These are phyloP conservation scores for Lentinula guzmanii DNA, from an alignment of 768 basidiomycete species.

Conservation along the genomic window DNA sequence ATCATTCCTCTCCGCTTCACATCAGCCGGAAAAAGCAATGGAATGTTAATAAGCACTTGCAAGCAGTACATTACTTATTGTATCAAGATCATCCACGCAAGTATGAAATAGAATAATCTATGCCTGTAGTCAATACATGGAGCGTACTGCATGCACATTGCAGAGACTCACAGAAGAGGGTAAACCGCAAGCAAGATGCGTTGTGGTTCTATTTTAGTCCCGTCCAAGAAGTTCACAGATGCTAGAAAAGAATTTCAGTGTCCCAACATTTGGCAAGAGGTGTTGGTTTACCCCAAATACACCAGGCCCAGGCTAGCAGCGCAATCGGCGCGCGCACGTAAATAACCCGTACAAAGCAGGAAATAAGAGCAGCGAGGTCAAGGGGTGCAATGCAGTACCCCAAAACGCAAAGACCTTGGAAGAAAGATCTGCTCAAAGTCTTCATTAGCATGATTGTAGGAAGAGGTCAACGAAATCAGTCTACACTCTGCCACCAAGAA, in stretches of 20 bases:
- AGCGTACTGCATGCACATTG: conserved; percentile 1
- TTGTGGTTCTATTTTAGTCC: conserved; percentile 88
- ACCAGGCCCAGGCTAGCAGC: conserved; percentile 89
- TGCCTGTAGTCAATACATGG: neutral
- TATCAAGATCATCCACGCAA: conserved; percentile 97
- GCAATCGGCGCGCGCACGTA: conserved; percentile 87
- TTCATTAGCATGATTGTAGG: neutral
- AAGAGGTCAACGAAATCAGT: conserved; percentile 15
- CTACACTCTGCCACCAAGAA: conserved; percentile 80
- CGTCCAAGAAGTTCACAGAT: conserved; percentile 92
- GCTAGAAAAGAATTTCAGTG: conserved; percentile 38
- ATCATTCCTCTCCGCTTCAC: neutral
- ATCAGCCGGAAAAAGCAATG: neutral
- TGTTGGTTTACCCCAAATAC: conserved; percentile 81
- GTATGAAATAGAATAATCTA: conserved; percentile 88
- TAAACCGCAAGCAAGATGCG: conserved; percentile 92
- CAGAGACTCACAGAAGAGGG: conserved; percentile 71
- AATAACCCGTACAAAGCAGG: conserved; percentile 79
- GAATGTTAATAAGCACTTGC: too few species aligned
- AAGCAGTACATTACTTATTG: conserved; percentile 40
- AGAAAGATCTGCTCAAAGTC: conserved; percentile 66
- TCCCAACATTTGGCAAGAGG: neutral
- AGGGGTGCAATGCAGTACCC: conserved; percentile 96
- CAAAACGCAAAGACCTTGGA: conserved; percentile 91
- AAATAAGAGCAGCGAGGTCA: conserved; percentile 82